Base-by-base conservation (phyloP, 2,329 filamentous ascomycete species). In the Penicillium sp. region DNA sequence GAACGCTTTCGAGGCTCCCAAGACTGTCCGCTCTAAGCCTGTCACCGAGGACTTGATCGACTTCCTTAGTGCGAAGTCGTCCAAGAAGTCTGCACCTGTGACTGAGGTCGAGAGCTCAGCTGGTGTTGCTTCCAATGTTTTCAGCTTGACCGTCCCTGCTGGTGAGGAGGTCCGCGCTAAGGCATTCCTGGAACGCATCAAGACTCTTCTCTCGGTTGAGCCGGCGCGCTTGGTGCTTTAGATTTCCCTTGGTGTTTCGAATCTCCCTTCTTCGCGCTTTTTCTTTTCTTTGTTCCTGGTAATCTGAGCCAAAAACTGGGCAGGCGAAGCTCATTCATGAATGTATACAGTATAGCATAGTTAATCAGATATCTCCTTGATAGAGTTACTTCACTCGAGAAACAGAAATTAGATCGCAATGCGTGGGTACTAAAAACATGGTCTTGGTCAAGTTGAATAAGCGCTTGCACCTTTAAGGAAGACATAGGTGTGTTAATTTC, bases 111-210 rank as follows among this genome's bases (percentile, higher is more conserved):
- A 66, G 38, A 79, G 80, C 5, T 67, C 83, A 13, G 80, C 63
- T 5, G 66, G 60, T 32, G 70, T 78, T 3, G 83, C 86, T 14
- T 77, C 84, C 53, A 95, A 96, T 71, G 78, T 92, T 0, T 96
- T 97, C 72, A 93, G 86, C 66, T 78, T 99, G 50, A 87, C 81
- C 29, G 92, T 96, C 20, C 86, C 88, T 38, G 85, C 84, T 75
- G 85, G 84, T 9, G 94, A 99, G 73, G 89, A 92, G 82, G 85
- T 87, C 78, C 82, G 92, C 66, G 94, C 90, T 14, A 82, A 84
- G 68, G 81, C 87, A 11, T 99, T 97, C 78, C 75, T 99, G 61
- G 88, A 93, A 76, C 85, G 90, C 66, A 84, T 97, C 69, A 97
- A 96, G 85, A 78, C 82, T 44, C 86, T 93, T 26, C 75, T 99